These are phyloP conservation scores for Conticribra guillardii DNA, from an alignment of 108 stramenopile genomes.

Conservation along the genomic window DNA sequence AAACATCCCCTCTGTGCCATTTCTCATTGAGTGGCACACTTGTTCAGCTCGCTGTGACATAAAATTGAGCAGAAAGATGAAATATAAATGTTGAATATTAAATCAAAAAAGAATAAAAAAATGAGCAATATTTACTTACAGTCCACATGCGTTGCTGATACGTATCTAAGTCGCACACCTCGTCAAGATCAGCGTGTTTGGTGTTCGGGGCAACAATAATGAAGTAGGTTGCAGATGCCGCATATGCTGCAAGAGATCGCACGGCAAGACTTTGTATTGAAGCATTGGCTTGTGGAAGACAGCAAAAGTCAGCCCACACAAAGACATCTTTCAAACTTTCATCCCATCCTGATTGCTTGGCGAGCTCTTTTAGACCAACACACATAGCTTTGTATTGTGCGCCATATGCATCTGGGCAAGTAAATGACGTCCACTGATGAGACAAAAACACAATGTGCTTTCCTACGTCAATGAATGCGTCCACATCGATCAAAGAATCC, in stretches of 20 bases:
- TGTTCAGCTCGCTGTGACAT: slow-evolving; percentile 51
- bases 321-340: slow-evolving; percentile 32
- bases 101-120: no score
- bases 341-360: slow-evolving; percentile 32
- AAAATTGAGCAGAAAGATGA: no score
- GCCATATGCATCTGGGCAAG: slow-evolving; percentile 29
- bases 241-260: slow-evolving; percentile 38
- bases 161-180: slow-evolving; percentile 26
- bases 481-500: slow-evolving; percentile 42
- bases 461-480: slow-evolving; percentile 41
- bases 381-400: slow-evolving; percentile 37
- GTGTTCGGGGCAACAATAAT: slow-evolving; percentile 47
- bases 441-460: slow-evolving; percentile 47
- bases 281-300: slow-evolving; percentile 46
- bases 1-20: slow-evolving; percentile 44
- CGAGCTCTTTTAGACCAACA: slow-evolving; percentile 27
- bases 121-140: no score
- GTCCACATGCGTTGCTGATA: slow-evolving; percentile 51
- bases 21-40: slow-evolving; percentile 43
- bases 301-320: slow-evolving; percentile 47
- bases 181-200: slow-evolving; percentile 31
- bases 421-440: slow-evolving; percentile 47
- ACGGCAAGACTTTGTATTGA: slow-evolving; percentile 39
- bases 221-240: slow-evolving; percentile 40
- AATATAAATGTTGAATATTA: no score